A percentile compares a stretch with the other conserved stretches of the same genome.
Evolutionary conservation across 2,329 filamentous ascomycete genomes (phyloP).

Genomic region (Trematosphaeria pertusa): DNA sequence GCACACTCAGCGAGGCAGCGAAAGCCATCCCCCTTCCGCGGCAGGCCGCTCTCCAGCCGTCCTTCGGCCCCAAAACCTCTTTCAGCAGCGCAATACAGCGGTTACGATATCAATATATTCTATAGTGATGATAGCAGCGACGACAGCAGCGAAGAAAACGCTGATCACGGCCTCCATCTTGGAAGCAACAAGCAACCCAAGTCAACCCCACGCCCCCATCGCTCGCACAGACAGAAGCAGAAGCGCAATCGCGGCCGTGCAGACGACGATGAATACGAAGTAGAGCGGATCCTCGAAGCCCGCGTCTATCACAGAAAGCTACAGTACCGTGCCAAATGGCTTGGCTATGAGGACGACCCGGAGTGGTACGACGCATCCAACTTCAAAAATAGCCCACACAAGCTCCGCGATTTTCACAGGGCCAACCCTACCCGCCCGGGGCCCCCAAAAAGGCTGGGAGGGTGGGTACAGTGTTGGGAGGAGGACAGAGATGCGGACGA

Average conservation of each 20-base stretch:
- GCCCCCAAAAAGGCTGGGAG: slow-evolving; percentile 14
- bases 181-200: slow-evolving; percentile 3
- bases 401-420: slow-evolving; percentile 14
- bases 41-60: slow-evolving; percentile 9
- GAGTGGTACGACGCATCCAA: slow-evolving; percentile 11
- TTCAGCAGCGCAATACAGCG: slow-evolving; percentile 9
- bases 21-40: slow-evolving; percentile 3
- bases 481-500: slow-evolving; percentile 19
- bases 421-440: slow-evolving; percentile 13
- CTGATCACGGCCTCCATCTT: slow-evolving; percentile 7
- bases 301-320: slow-evolving; percentile 8
- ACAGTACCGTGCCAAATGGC: slow-evolving; percentile 13
- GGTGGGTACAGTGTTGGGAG: slow-evolving; percentile 19
- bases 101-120: slow-evolving; percentile 1
- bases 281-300: slow-evolving; percentile 8
- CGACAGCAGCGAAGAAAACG: slow-evolving; percentile 8
- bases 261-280: slow-evolving; percentile 3
- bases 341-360: slow-evolving; percentile 11
- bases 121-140: slow-evolving; percentile 7
- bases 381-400: no score
- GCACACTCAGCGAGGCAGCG: slow-evolving; percentile 5
- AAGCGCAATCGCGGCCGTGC: slow-evolving; percentile 4
- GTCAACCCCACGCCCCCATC: neutral
- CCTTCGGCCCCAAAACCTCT: slow-evolving; percentile 7
- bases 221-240: no score